These are phyloP conservation scores for Leccinum olivaceopallidum DNA, from an alignment of 768 basidiomycete species.

Conservation along the genomic window DNA sequence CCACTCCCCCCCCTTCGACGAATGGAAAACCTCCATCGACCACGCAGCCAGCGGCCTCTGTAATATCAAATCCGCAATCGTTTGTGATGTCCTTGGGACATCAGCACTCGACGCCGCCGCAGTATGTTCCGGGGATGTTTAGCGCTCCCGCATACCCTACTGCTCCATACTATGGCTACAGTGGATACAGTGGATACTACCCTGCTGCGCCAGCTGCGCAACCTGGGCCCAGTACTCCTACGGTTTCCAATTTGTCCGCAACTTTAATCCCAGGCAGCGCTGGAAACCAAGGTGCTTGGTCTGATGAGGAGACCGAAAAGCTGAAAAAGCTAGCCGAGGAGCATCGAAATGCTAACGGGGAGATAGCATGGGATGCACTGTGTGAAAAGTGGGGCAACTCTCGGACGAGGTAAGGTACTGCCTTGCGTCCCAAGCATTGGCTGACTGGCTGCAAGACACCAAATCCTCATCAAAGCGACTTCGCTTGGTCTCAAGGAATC, in stretches of 20 bases:
- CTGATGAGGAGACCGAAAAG: slow-evolving; percentile 72
- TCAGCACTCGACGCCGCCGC: slow-evolving; percentile 48
- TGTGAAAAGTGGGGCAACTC: slow-evolving; percentile 72
- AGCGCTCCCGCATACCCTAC: slow-evolving; percentile 51
- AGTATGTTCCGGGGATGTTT: slow-evolving; percentile 39
- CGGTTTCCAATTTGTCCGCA: slow-evolving; percentile 24
- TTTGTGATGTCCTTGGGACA: slow-evolving; percentile 72
- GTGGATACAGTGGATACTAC: slow-evolving; percentile 37
- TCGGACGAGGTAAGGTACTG: slow-evolving; percentile 59
- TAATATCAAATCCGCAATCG: slow-evolving; percentile 71
- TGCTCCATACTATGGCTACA: slow-evolving; percentile 63
- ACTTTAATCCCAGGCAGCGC: slow-evolving; percentile 28
- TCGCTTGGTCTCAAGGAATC: slow-evolving; percentile 77
- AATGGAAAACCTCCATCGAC: slow-evolving; percentile 35
- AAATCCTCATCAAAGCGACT: slow-evolving; percentile 82
- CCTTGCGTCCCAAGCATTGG: not conserved
- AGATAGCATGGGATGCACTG: slow-evolving; percentile 80
- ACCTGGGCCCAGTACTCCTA: slow-evolving; percentile 28
- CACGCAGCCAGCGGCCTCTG: slow-evolving; percentile 38
- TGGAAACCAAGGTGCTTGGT: slow-evolving; percentile 73
- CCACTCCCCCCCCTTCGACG: slow-evolving; percentile 39
- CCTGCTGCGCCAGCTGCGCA: slow-evolving; percentile 24
- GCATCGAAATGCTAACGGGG: slow-evolving; percentile 46
- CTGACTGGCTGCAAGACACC: slow-evolving; percentile 52
- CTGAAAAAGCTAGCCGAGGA: slow-evolving; percentile 71